These are phyloP conservation scores for Trametes gibbosa DNA, from an alignment of 768 basidiomycete genomes.

Conservation along the genomic window DNA sequence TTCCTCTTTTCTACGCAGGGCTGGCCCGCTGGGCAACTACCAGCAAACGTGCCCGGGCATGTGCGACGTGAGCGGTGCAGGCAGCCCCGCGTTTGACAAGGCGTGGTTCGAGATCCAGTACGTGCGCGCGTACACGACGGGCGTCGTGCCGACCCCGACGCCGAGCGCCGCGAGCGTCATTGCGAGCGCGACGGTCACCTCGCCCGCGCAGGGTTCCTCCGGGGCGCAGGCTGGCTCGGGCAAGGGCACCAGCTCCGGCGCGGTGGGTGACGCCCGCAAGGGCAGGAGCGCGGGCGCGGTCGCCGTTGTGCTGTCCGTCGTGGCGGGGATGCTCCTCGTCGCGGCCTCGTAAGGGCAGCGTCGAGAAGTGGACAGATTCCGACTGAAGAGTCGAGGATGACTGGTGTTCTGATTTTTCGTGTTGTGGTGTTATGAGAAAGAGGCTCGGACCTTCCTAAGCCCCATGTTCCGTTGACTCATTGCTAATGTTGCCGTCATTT, in stretches of 20 bases:
- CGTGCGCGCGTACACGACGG: slow-evolving; percentile 55
- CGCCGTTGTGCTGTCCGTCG: not conserved
- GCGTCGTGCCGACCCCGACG: slow-evolving; percentile 18
- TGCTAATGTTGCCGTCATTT: not conserved
- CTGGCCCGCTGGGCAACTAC: slow-evolving; percentile 46
- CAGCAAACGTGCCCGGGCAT: slow-evolving; percentile 27
- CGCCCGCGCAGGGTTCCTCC: not conserved
- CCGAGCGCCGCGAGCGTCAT: slow-evolving; percentile 3
- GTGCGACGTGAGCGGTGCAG: slow-evolving; percentile 50
- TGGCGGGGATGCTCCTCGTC: slow-evolving; percentile 1
- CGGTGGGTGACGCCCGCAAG: not conserved
- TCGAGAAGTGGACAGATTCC: not conserved
- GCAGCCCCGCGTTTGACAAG: slow-evolving; percentile 50
- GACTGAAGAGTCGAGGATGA: not conserved
- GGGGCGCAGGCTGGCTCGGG: not conserved
- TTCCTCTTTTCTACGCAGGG: slow-evolving; percentile 35
- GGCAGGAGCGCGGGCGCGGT: not conserved
- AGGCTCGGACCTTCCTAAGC: not conserved
- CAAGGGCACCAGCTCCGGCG: not conserved
- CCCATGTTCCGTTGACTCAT: not conserved
- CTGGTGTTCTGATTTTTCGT: not conserved
- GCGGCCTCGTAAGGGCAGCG: not conserved
- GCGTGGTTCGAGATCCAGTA: slow-evolving; percentile 70
- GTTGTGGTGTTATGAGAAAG: not conserved
- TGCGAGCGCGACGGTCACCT: not conserved